Percentiles rank a stretch among this genome's conserved stretches.
phyloP scores from a whole-genome alignment of 2,329 filamentous ascomycete genomes.

The Talaromyces albobiverticillius region DNA sequence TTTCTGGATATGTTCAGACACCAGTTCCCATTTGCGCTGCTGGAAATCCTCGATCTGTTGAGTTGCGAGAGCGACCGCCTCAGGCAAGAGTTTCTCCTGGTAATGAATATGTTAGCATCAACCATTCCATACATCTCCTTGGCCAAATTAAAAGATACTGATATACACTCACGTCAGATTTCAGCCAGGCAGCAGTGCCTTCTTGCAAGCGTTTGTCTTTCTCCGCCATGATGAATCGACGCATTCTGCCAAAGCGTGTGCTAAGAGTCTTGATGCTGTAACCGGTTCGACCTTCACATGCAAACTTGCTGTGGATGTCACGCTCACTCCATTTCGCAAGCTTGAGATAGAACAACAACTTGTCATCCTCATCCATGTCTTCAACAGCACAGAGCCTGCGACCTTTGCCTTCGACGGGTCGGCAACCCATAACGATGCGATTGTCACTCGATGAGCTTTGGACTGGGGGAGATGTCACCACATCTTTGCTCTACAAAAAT shows the following conservation, averaged over 20 bases:
- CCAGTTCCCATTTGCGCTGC: slow-evolving; percentile 43
- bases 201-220: slow-evolving; percentile 47
- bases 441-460: slow-evolving; percentile 38
- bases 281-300: slow-evolving; percentile 39
- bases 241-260: slow-evolving; percentile 47
- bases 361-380: slow-evolving; percentile 48
- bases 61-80: slow-evolving; percentile 2
- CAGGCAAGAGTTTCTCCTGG: slow-evolving; percentile 5
- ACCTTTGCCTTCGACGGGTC: slow-evolving; percentile 39
- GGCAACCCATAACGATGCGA: slow-evolving; percentile 42
- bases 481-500: neutral
- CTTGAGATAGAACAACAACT: slow-evolving; percentile 33
- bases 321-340: slow-evolving; percentile 35
- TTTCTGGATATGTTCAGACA: slow-evolving; percentile 42
- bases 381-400: slow-evolving; percentile 31
- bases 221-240: slow-evolving; percentile 38
- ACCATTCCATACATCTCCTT: slow-evolving; percentile 36
- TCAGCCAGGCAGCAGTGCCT: slow-evolving; percentile 49
- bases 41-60: slow-evolving; percentile 38
- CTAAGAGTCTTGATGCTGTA: slow-evolving; percentile 49
- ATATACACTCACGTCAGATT: slow-evolving; percentile 41
- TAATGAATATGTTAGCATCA: slow-evolving; percentile 32
- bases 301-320: slow-evolving; percentile 42
- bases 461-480: neutral
- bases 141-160: neutral